A percentile compares a stretch with the other conserved stretches of the same genome.
phyloP scores from a whole-genome alignment of 345 rosid species.

The Dovyalis caffra region DNA sequence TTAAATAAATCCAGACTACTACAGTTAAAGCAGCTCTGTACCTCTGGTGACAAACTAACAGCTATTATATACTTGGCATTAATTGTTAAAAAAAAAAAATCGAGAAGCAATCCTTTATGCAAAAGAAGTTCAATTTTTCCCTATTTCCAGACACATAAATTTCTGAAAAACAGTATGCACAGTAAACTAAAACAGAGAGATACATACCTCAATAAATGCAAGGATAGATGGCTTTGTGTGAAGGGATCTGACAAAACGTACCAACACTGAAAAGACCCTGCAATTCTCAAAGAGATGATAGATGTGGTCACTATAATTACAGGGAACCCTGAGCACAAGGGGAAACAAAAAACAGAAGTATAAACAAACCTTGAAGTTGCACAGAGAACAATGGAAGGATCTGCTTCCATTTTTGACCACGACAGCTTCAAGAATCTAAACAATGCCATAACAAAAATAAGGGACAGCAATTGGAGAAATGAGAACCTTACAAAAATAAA shows the following conservation, averaged over 20 bases:
- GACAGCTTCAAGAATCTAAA: constrained; percentile 45
- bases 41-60: no score
- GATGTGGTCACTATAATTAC: not conserved
- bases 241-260: constrained; percentile 33
- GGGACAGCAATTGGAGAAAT: not conserved
- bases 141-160: not conserved
- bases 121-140: no score
- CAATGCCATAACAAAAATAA: constrained; percentile 3
- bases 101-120: not conserved
- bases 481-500: not conserved
- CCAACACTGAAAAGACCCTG: constrained; percentile 48
- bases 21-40: not conserved
- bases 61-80: not conserved
- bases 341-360: not conserved
- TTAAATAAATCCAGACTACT: not conserved
- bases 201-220: constrained; percentile 38
- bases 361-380: constrained; percentile 38
- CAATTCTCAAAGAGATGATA: constrained; percentile 1
- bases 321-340: constrained; percentile 1
- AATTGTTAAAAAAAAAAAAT: not conserved
- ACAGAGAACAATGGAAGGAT: constrained; percentile 6
- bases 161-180: not conserved
- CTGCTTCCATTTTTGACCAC: constrained; percentile 18
- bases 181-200: not conserved
- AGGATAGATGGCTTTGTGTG: constrained; percentile 38